Base-by-base conservation (phyloP, 2,329 filamentous ascomycete genomes). In the Thielaviopsis punctulata region DNA sequence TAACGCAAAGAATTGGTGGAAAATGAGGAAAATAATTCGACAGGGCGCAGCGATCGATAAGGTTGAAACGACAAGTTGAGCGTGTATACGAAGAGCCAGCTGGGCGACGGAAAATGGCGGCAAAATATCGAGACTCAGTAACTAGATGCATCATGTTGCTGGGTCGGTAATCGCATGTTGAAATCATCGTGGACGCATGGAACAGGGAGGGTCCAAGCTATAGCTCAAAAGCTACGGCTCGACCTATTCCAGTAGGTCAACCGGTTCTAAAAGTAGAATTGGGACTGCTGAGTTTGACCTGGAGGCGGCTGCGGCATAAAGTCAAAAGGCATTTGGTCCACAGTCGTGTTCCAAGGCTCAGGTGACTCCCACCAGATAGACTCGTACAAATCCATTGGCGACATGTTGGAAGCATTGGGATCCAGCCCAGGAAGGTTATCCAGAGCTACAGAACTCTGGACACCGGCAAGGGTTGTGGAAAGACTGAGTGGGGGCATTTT, bases 321-420 rank as follows among this genome's bases (percentile, higher is more conserved):
- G 59, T 79, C 76, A 62, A 79, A 79, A 60, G 72, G 79, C 68
- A 79, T 71, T 30, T 70, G 63, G 59, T 79, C 76, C 52, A 75
- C 63, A 45, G 69, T 72, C 6, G 70, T 68, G 56, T 77, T 77
- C 68, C 75, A 79, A 0, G 76, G 73, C 59, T 79, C 74, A 4
- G 75, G 75, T 1, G 73, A 76, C 68, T 78, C 78, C 71, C 77
- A 80, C 66, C 80, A 82, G 45, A 82, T 82, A 3, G 77, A 80
- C 59, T 82, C 77, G 60, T 80, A 82, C 1, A 82, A 65, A 55
- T 82, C 79, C 76, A 82, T 78, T 1, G 79, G 79, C 36, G 78
- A 79, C 69, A 82, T 77, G 57, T 77, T 75, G 30, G 76, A 67
- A 2, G 72, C 68, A 49, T 52, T 55, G 15, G 75, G 74, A 55